Percentiles rank a stretch among this genome's conserved stretches.
These are phyloP conservation scores for Mycena pura DNA, from an alignment of 768 basidiomycete species.

Conservation along the genomic window DNA sequence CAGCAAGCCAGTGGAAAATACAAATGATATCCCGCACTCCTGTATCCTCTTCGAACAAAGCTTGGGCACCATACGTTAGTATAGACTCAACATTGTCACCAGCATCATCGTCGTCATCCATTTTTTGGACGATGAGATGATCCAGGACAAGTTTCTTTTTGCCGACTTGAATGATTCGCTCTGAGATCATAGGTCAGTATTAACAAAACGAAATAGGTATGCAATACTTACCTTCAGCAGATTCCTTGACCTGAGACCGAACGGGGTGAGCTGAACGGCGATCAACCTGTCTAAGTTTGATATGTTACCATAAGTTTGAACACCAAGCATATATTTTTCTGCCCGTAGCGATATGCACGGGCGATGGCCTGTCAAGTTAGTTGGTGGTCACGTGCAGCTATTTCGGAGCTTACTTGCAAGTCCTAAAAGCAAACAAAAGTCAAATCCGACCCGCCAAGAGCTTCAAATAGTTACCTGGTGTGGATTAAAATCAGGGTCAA, in stretches of 20 bases:
- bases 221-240: slow-evolving; percentile 76
- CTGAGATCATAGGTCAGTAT: slow-evolving; percentile 47
- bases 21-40: slow-evolving; percentile 73
- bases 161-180: slow-evolving; percentile 90
- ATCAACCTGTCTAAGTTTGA: background rate
- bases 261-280: background rate
- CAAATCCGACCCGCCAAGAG: background rate
- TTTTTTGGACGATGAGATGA: slow-evolving; percentile 94
- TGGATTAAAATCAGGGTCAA: slow-evolving; percentile 99
- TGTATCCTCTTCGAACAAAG: slow-evolving; percentile 75
- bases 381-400: slow-evolving; percentile 1
- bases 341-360: slow-evolving; percentile 93
- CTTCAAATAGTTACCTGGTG: slow-evolving; percentile 66
- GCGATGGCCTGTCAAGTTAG: slow-evolving; percentile 77
- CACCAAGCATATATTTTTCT: slow-evolving; percentile 91
- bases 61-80: slow-evolving; percentile 86
- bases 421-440: slow-evolving; percentile 54
- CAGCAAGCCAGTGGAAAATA: slow-evolving; percentile 36
- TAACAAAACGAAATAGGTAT: background rate
- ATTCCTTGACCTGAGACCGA: slow-evolving; percentile 65
- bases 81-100: slow-evolving; percentile 88
- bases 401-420: slow-evolving; percentile 70
- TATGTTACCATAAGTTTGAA: slow-evolving; percentile 84
- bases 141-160: slow-evolving; percentile 95
- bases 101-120: slow-evolving; percentile 82